Percentiles rank a stretch among this genome's conserved stretches.
These are phyloP conservation scores for Tetraselmis striata DNA, from an alignment of 139 green algal genomes.

Conservation along the genomic window DNA sequence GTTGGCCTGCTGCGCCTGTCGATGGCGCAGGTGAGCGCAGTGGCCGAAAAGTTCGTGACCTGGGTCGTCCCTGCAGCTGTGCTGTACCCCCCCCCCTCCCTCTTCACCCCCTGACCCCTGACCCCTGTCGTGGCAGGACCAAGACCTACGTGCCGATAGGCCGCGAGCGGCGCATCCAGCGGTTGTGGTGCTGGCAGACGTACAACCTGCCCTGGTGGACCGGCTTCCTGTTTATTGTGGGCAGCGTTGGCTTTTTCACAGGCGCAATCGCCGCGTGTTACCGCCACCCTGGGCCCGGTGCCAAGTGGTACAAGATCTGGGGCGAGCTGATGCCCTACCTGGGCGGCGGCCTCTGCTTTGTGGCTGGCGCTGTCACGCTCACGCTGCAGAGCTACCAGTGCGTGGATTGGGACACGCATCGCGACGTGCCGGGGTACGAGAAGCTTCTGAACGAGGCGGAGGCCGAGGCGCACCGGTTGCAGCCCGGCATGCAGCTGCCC, in stretches of 20 bases:
- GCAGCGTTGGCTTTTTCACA: background rate
- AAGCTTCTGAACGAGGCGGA: background rate
- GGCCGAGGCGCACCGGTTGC: background rate
- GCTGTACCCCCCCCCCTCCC: too few species aligned
- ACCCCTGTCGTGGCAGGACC: too few species aligned
- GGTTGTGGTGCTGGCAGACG: background rate
- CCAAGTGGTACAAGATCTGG: background rate
- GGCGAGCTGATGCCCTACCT: background rate
- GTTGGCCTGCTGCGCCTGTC: too few species aligned
- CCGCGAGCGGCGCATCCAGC: background rate
- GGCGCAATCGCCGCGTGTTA: background rate
- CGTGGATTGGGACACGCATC: background rate
- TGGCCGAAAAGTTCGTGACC: too few species aligned
- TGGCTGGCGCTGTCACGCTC: background rate
- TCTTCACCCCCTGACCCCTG: too few species aligned
- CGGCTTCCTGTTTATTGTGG: background rate
- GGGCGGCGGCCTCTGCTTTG: background rate
- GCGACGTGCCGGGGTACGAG: background rate
- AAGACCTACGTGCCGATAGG: background rate
- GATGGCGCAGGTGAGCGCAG: too few species aligned
- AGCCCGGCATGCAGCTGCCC: background rate
- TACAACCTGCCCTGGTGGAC: background rate
- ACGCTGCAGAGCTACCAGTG: background rate
- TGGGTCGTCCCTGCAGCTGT: too few species aligned
- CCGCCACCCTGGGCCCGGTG: background rate